Evolutionary conservation across 352 stramenopile species (phyloP).

Genomic region (Globisporangium heterothallicum): DNA sequence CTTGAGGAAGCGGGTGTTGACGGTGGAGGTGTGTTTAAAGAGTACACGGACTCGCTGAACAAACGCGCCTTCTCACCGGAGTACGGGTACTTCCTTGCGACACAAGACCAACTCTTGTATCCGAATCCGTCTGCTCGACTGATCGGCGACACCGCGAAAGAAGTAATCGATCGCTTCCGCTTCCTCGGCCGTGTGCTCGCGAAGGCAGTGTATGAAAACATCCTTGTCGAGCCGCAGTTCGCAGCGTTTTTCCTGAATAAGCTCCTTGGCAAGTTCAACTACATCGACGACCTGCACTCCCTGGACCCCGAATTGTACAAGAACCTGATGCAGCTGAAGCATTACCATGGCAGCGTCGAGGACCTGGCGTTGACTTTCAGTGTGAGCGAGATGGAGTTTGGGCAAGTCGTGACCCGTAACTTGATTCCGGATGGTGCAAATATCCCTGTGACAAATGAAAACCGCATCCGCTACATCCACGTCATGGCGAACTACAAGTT

Average conservation of each 20-base stretch:
- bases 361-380: constrained; percentile 94
- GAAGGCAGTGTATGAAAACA: constrained; percentile 96
- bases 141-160: constrained; percentile 60
- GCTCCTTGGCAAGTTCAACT: constrained; percentile 87
- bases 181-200: constrained; percentile 94
- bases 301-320: constrained; percentile 93
- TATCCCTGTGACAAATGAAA: constrained; percentile 89
- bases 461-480: constrained; percentile 95
- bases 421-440: constrained; percentile 86
- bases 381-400: constrained; percentile 78
- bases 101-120: constrained; percentile 87
- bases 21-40: constrained; percentile 97
- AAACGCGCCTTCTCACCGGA: constrained; percentile 87
- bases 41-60: constrained; percentile 91
- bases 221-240: constrained; percentile 96
- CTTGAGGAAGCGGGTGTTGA: constrained; percentile 95
- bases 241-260: constrained; percentile 96
- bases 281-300: constrained; percentile 90
- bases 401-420: constrained; percentile 42
- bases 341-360: constrained; percentile 88
- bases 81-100: constrained; percentile 81
- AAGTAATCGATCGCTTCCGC: constrained; percentile 90
- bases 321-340: constrained; percentile 96
- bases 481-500: constrained; percentile 96
- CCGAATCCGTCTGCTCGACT: constrained; percentile 88